phyloP scores from a whole-genome alignment of 1,139 yeast species.

The Yamadazyma diospyri region DNA sequence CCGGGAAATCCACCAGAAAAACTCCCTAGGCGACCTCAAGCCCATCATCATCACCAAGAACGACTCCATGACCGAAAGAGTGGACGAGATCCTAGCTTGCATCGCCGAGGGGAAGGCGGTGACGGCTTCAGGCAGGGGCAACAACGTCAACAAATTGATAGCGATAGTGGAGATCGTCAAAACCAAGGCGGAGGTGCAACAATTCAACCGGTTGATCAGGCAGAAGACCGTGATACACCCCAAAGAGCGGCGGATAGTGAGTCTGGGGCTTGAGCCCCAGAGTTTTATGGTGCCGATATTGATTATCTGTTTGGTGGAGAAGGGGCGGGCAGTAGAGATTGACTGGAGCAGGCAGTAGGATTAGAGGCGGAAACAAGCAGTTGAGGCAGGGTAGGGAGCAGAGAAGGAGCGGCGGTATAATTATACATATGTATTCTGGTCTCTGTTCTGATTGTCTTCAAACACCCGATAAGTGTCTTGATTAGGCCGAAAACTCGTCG shows the following conservation, averaged over 20 bases:
- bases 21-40: not conserved
- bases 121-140: slow-evolving; percentile 11
- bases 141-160: slow-evolving; percentile 11
- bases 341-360: slow-evolving; percentile 13
- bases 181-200: slow-evolving; percentile 8
- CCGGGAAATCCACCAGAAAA: not conserved
- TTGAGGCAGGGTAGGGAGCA: not conserved
- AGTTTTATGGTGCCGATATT: slow-evolving; percentile 13
- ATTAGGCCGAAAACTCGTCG: too few species aligned
- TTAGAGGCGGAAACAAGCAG: too few species aligned
- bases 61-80: slow-evolving; percentile 10
- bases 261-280: slow-evolving; percentile 7
- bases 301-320: slow-evolving; percentile 12
- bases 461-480: too few species aligned
- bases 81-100: slow-evolving; percentile 10
- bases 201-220: slow-evolving; percentile 13
- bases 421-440: too few species aligned
- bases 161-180: slow-evolving; percentile 15
- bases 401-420: slow-evolving; percentile 1
- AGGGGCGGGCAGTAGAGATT: slow-evolving; percentile 2
- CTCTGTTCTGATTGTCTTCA: too few species aligned
- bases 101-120: slow-evolving; percentile 6
- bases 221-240: slow-evolving; percentile 8
- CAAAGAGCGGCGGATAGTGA: slow-evolving; percentile 5
- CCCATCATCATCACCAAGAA: slow-evolving; percentile 13